Percentiles rank a stretch among this genome's conserved stretches.
These are phyloP conservation scores for Colletotrichum coccodes DNA, from an alignment of 2,329 filamentous ascomycete species.

Conservation along the genomic window DNA sequence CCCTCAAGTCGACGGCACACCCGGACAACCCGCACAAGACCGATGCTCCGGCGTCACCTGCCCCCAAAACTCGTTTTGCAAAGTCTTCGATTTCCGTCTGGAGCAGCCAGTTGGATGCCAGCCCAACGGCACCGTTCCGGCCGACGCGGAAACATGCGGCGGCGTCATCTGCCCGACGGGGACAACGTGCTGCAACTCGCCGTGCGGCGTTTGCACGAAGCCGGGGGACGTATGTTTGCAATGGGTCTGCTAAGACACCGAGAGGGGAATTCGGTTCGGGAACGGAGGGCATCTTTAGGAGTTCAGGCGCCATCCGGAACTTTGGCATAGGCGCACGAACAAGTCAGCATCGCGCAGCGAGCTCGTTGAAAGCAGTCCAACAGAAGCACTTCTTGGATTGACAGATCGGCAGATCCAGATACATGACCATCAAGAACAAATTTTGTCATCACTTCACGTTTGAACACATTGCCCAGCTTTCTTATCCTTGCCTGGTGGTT, in stretches of 20 bases:
- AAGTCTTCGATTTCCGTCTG: constrained; percentile 19
- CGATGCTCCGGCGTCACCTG: constrained; percentile 20
- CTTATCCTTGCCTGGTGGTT: no score
- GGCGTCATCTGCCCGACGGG: constrained; percentile 29
- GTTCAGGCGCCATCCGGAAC: background rate
- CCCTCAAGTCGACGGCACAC: background rate
- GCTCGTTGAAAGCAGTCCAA: no score
- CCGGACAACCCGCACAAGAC: background rate
- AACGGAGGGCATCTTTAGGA: background rate
- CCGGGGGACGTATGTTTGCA: constrained; percentile 27
- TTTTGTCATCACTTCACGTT: background rate
- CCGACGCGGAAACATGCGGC: constrained; percentile 10
- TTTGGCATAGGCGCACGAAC: background rate
- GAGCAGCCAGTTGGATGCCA: constrained; percentile 21
- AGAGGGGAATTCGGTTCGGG: background rate
- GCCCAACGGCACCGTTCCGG: constrained; percentile 15
- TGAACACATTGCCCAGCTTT: no score
- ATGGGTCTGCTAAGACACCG: constrained; percentile 23
- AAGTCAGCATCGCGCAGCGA: background rate
- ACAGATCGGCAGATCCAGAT: no score
- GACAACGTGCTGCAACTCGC: constrained; percentile 35
- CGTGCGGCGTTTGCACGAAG: constrained; percentile 32
- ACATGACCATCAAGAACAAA: no score
- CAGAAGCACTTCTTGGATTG: no score
- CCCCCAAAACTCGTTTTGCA: constrained; percentile 18